Evolutionary conservation across 106 monocot genomes (phyloP), one percentile per base, ranked within the genome.

Genomic region (Apostasia ramifera): DNA sequence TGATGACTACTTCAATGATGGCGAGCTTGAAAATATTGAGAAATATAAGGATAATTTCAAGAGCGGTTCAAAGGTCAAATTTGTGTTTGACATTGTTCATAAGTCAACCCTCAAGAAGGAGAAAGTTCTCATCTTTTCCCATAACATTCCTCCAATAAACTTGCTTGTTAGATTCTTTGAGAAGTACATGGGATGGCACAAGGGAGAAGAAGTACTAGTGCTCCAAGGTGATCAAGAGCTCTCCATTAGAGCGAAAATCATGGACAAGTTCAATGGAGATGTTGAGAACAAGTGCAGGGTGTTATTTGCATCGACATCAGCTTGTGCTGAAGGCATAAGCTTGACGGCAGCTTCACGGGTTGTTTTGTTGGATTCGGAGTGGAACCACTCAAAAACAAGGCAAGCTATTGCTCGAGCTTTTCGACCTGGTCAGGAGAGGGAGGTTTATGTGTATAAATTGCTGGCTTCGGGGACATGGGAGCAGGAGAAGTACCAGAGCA

Each of bases 361-460:
- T 68, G 78, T 92, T 53, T 78, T 92, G 70, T 56, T 92, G 57
- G 92, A 92, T 44, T 85, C 85, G 0, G 88, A 88, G 53, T 92
- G 92, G 92, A 92, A 92, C 56, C 88, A 84, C 47, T 73, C 91
- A 1, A 92, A 81, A 61, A 88, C 87, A 8, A 83, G 72, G 59
- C 92, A 92, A 74, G 92, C 92, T 8, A 85, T 88, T 51, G 91
- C 84, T 8, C 72, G 86, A 49, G 86, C 86, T 51, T 86, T 86
- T 75, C 78, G 86, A 26, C 86, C 77, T 1, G 91, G 91, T 0
- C 91, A 92, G 44, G 82, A 82, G 75, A 84, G 64, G 40, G 56
- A 70, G 70, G 91, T 92, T 13, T 88, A 85, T 74, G 91, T 83
- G 42, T 92, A 92, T 63, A 75, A 81, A 47, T 67, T 91, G 6